Evolutionary conservation across 2,329 filamentous ascomycete genomes (phyloP).

Genomic region (Dactylellina haptotyla): DNA sequence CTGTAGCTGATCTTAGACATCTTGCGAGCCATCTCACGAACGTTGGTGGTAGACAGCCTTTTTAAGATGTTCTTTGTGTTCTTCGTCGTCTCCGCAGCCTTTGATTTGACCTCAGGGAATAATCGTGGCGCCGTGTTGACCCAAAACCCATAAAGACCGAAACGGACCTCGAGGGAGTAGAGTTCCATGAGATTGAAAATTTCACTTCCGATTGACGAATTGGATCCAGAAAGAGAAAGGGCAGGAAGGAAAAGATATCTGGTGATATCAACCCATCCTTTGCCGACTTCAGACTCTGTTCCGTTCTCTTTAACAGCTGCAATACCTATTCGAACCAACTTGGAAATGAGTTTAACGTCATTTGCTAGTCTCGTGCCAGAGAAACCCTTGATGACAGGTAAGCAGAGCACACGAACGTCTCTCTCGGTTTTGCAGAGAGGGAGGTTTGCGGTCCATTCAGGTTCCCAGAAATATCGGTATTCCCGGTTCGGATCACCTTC

Average conservation of each 20-base stretch:
- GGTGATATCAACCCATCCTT: constrained; percentile 84
- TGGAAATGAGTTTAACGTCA: constrained; percentile 79
- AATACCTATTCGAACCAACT: constrained; percentile 85
- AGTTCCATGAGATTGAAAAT: constrained; percentile 83
- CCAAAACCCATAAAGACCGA: constrained; percentile 93
- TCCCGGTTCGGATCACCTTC: constrained; percentile 61
- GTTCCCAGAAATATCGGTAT: constrained; percentile 93
- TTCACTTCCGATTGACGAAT: constrained; percentile 84
- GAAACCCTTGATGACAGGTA: constrained; percentile 83
- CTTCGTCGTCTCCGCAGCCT: constrained; percentile 78
- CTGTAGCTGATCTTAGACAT: constrained; percentile 92
- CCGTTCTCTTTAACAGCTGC: constrained; percentile 69
- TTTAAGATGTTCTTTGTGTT: constrained; percentile 90
- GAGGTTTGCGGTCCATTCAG: constrained; percentile 90
- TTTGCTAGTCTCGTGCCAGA: constrained; percentile 90
- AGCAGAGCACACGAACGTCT: constrained; percentile 71
- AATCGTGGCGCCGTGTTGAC: constrained; percentile 74
- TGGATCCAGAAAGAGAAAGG: constrained; percentile 84
- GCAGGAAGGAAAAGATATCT: constrained; percentile 86
- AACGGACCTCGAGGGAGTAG: constrained; percentile 80
- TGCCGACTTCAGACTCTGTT: constrained; percentile 46
- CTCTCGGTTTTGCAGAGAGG: constrained; percentile 90
- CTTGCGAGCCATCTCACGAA: constrained; percentile 83
- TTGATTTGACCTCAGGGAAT: constrained; percentile 78
- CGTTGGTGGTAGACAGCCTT: constrained; percentile 86